Evolutionary conservation across 73 alveolate genomes (phyloP).

Genomic region (Uronychia setigera): DNA sequence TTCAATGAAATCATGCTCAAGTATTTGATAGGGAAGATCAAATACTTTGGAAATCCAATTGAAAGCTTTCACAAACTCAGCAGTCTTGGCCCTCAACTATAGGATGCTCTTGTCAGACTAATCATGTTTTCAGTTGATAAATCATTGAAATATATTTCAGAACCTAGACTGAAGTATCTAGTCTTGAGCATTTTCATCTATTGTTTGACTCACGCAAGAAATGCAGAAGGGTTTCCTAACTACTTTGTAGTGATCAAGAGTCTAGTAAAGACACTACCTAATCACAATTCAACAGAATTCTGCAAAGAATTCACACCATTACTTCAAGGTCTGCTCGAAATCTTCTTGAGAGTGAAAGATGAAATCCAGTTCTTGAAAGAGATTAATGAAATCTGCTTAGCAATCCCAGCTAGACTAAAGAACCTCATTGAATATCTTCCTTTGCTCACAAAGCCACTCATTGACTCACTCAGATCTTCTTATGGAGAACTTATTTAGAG

Average conservation of each 20-base stretch:
- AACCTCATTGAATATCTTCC: conserved; percentile 55
- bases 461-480: conserved; percentile 38
- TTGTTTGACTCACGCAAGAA: conserved; percentile 30
- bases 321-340: conserved; percentile 47
- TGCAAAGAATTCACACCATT: conserved; percentile 50
- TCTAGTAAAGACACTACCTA: conserved; percentile 24
- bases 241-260: conserved; percentile 33
- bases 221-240: conserved; percentile 26
- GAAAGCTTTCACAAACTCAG: conserved; percentile 8
- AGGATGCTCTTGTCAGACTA: conserved; percentile 26
- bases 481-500: conserved; percentile 35
- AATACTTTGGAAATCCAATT: conserved; percentile 28
- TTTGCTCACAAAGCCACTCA: conserved; percentile 39
- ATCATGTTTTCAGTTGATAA: conserved; percentile 22
- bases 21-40: conserved; percentile 25
- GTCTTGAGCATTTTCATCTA: conserved; percentile 36
- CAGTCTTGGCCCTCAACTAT: conserved; percentile 13
- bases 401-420: conserved; percentile 56
- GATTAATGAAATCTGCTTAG: conserved; percentile 47
- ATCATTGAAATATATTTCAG: conserved; percentile 19
- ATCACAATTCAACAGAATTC: conserved; percentile 11
- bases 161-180: conserved; percentile 30
- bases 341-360: conserved; percentile 45
- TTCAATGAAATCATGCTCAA: conserved; percentile 22
- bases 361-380: conserved; percentile 48